phyloP scores from a whole-genome alignment of 1,284 basidiomycete genomes.

The Gomphus bonarii region DNA sequence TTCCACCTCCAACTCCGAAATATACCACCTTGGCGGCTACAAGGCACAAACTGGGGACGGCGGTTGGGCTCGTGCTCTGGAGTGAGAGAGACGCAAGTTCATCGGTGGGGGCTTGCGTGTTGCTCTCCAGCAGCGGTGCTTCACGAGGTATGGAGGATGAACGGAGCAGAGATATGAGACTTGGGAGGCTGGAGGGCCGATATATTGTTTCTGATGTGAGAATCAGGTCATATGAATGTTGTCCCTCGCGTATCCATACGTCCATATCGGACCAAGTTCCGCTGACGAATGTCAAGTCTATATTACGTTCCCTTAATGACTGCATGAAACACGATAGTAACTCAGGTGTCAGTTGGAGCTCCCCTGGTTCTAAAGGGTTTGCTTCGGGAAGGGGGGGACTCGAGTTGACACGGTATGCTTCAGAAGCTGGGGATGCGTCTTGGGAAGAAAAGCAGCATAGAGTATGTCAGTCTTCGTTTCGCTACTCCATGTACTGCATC shows the following conservation, averaged over 20 bases:
- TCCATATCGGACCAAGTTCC: slow-evolving; percentile 60
- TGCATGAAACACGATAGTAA: slow-evolving; percentile 57
- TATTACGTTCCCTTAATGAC: slow-evolving; percentile 40
- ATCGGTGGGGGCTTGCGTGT: background rate
- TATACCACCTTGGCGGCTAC: slow-evolving; percentile 89
- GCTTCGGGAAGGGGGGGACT: slow-evolving; percentile 18
- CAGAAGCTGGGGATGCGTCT: slow-evolving; percentile 45
- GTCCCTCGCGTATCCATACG: slow-evolving; percentile 10
- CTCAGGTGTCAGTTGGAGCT: slow-evolving; percentile 51
- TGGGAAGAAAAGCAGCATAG: background rate
- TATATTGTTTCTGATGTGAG: slow-evolving; percentile 95
- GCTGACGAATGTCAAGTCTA: slow-evolving; percentile 68
- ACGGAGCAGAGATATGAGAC: slow-evolving; percentile 46
- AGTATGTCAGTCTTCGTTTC: background rate
- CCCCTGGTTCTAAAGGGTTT: slow-evolving; percentile 27
- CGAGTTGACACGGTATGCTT: slow-evolving; percentile 25
- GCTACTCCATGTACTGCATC: slow-evolving; percentile 15
- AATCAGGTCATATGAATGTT: slow-evolving; percentile 53
- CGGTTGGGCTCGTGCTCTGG: background rate
- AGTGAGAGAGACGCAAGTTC: background rate
- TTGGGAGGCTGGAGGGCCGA: slow-evolving; percentile 51
- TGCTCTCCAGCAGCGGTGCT: background rate
- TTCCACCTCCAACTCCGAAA: slow-evolving; percentile 92
- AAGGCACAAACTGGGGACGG: slow-evolving; percentile 37
- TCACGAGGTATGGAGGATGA: slow-evolving; percentile 4